Conservation (phyloP, 805 yeast species). For the Ogataea paraovalis region DNA sequence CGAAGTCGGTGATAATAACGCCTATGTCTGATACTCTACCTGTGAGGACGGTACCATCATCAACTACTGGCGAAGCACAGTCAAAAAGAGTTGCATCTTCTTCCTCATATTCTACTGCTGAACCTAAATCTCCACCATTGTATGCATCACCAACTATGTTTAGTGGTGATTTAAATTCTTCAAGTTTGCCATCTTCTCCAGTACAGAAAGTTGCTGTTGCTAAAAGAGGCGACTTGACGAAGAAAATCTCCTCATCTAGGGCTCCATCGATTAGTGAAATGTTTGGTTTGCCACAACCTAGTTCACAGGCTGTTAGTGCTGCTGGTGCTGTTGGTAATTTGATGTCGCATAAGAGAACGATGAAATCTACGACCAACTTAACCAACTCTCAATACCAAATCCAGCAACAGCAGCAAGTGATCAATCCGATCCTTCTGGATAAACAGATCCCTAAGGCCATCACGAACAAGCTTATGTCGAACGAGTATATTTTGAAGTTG, state of each 20-base stretch:
- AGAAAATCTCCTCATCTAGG: slow-evolving; percentile 7
- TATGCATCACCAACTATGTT: background rate
- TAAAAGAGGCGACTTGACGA: slow-evolving; percentile 2
- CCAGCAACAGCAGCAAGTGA: slow-evolving; percentile 28
- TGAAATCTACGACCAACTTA: slow-evolving; percentile 17
- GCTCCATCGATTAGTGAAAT: slow-evolving; percentile 27
- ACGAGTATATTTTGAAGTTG: slow-evolving; percentile 31
- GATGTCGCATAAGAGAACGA: slow-evolving; percentile 27
- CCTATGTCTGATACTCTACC: slow-evolving; percentile 3
- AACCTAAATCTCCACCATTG: background rate
- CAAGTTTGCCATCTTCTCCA: slow-evolving; percentile 1
- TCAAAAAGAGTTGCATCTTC: background rate
- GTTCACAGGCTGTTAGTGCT: slow-evolving; percentile 33
- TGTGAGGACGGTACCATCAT: slow-evolving; percentile 17
- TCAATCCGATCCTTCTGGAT: slow-evolving; percentile 31
- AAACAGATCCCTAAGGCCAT: slow-evolving; percentile 30
- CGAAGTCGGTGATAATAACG: slow-evolving; percentile 13
- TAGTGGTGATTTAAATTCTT: background rate
- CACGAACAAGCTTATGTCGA: slow-evolving; percentile 25
- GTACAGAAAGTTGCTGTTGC: background rate
- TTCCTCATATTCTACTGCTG: background rate
- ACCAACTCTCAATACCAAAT: slow-evolving; percentile 18
- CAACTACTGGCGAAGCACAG: slow-evolving; percentile 9
- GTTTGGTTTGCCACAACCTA: slow-evolving; percentile 27
- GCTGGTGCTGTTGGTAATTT: slow-evolving; percentile 34